Base-by-base conservation (phyloP, 2,329 filamentous ascomycete species). In the Zymoseptoria ardabiliae region DNA sequence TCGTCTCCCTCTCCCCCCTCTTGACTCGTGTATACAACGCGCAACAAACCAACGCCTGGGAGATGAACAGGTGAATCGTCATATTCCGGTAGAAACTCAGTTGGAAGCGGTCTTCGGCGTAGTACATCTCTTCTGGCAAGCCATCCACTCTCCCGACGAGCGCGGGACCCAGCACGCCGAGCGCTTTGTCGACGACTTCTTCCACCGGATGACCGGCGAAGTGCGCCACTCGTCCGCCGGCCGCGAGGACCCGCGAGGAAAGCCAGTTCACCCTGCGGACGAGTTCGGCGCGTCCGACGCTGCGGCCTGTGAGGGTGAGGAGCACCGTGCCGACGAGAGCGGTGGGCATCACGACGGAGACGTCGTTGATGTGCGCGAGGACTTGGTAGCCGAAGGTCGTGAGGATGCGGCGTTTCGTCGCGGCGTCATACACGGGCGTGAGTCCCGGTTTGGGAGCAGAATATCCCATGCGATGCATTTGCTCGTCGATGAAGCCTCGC, bases 51-150 rank as follows among this genome's bases (percentile, higher is more conserved):
- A 99, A 80, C 0, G 93, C 89, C 72, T 97, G 92, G 2, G 91
- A 88, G 59, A 99, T 94, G 74, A 99, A 99, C 4, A 99, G 82
- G 72, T 99, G 94, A 62, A 99, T 99, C 0, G 93, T 97, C 94
- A 97, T 97, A 75, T 99, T 99, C 56, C 94, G 87, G 76, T 99
- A 99, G 75, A 99, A 99, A 0, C 91, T 96, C 9, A 99, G 82
- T 72, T 99, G 94, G 78, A 99, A 99, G 56, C 78, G 84, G 73
- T 99, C 94, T 48, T 97, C 91, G 4, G 94, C 94, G 69, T 90
- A 96, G 74, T 90, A 97, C 0, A 94, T 97, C 19, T 90, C 90
- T 72, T 99, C 94, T 0, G 89, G 88, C 4, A 99, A 77, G 0
- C 87, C 90, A 45, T 87, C 82, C 0, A 96, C 81, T 4, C 87